phyloP scores from a whole-genome alignment of 495 filamentous ascomycete species.

The Neurospora sp. region DNA sequence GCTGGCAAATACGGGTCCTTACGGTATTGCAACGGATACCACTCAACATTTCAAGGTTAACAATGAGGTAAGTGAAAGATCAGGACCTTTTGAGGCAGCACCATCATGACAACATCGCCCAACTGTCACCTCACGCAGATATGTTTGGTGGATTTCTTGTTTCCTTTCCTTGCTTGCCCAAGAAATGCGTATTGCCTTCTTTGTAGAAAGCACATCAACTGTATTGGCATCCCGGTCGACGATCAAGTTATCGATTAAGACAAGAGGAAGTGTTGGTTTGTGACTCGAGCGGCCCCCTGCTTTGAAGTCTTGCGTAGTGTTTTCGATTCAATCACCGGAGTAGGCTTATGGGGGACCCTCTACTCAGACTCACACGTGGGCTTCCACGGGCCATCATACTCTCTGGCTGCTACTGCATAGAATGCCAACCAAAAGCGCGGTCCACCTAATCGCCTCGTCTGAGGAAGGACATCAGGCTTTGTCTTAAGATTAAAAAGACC shows the following conservation, averaged over 20 bases:
- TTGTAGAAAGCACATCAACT: neutral
- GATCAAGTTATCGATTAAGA: neutral
- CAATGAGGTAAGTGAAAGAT: neutral
- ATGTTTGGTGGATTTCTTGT: neutral
- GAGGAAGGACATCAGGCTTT: slow-evolving; percentile 10
- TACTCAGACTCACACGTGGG: slow-evolving; percentile 17
- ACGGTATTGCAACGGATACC: neutral
- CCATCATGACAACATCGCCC: neutral
- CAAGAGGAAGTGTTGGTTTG: slow-evolving; percentile 15
- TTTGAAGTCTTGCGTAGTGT: slow-evolving; percentile 19
- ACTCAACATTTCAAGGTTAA: neutral
- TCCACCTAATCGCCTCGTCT: slow-evolving; percentile 14
- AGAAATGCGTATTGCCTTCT: neutral
- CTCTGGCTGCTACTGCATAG: slow-evolving; percentile 7
- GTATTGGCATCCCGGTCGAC: neutral
- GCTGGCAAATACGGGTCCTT: neutral
- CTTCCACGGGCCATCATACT: slow-evolving; percentile 2
- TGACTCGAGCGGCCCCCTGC: slow-evolving; percentile 25
- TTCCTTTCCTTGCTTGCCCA: neutral
- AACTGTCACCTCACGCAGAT: neutral
- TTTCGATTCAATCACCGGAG: slow-evolving; percentile 23
- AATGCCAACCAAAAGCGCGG: slow-evolving; percentile 11
- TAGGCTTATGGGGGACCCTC: slow-evolving; percentile 3
- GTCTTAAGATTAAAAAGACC: slow-evolving; percentile 19
- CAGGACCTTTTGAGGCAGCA: neutral